Evolutionary conservation across 768 basidiomycete species (phyloP), one percentile per base, ranked within the genome.

Genomic region (Rhizopogon roseolus): DNA sequence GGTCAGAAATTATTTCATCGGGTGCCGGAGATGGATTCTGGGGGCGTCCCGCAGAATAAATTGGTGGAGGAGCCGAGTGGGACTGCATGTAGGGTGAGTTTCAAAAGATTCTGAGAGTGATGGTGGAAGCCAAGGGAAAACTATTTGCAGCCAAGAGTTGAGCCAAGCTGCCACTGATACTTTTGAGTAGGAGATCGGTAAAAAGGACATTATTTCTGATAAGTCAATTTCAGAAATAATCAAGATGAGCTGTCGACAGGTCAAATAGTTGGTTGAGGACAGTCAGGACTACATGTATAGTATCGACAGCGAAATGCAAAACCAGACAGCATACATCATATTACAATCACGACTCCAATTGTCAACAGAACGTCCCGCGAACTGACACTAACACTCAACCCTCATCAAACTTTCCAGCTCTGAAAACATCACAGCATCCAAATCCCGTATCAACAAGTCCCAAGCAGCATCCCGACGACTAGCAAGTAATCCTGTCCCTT

Each of bases 351-450:
- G 34, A 36, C 29, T 32, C 8, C 17, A 22, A 22, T 22, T 22
- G 22, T 3, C 22, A 46, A 46, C 45, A 34, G 9, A 36, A 3
- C 46, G 19, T 48, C 14, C 46, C 9, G 34, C 46, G 9, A 41
- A 36, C 17, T 9, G 27, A 53, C 38, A 60, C 7, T 44, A 59
- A 62, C 71, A 84, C 59, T 79, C 88, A 17, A 92, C 79, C 56
- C 90, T 75, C 45, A 83, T 79, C 41, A 93, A 71, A 65, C 89
- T 92, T 60, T 90, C 90, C 71, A 93, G 65, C 71, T 93, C 91
- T 27, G 76, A 70, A 62, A 92, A 92, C 76, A 88, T 78, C 11
- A 84, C 74, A 36, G 79, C 80, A 67, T 93, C 91, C 39, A 90
- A 71, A 56, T 90, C 88, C 41, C 83, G 74, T 79, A 88, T 80